Evolutionary conservation across 441 rosid genomes (phyloP), one percentile per base, ranked within the genome.

Genomic region (Gossypium gossypioides): DNA sequence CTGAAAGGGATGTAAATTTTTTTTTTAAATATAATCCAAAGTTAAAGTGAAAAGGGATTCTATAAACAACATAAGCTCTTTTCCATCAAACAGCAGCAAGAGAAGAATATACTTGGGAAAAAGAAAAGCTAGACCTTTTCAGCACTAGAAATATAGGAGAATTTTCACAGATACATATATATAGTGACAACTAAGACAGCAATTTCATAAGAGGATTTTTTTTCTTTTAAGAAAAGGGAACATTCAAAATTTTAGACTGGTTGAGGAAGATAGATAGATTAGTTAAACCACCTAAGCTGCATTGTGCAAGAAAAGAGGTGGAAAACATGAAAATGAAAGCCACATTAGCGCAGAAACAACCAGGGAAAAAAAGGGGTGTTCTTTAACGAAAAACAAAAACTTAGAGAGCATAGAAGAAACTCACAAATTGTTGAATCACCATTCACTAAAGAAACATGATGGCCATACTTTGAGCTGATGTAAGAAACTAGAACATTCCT

Each of bases 221-320:
- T 13, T 13, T 21, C 16, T 65, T 24, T 22, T n/a, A 40, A 40
- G 0, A 12, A 44, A 66, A 59, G 52, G 46, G 62, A 58, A 59
- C 34, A 15, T 16, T 60, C 62, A 0, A 16, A 75, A 60, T 2
- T 52, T 24, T 6, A 25, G 69, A 16, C 10, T 40, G 50, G 40
- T 54, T 60, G 52, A 34, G 25, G 51, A 21, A n/a, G 13, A 19
- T 9, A 24, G 54, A 32, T 32, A 16, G 60, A 72, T 76, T 62
- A 40, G 82, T 73, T 83, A 74, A 79, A 81, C 81, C 66, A 75
- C 76, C 68, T 8, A 60, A 72, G 71, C 57, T 68, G 51, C 72
- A 72, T 68, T 46, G 60, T 5, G 21, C 51, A 46, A 70, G 15
- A 61, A 25, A 50, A 58, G 42, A 21, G 22, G 54, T 55, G 24